These are phyloP conservation scores for Tephrocybe rancida DNA, from an alignment of 768 basidiomycete genomes.

Conservation along the genomic window DNA sequence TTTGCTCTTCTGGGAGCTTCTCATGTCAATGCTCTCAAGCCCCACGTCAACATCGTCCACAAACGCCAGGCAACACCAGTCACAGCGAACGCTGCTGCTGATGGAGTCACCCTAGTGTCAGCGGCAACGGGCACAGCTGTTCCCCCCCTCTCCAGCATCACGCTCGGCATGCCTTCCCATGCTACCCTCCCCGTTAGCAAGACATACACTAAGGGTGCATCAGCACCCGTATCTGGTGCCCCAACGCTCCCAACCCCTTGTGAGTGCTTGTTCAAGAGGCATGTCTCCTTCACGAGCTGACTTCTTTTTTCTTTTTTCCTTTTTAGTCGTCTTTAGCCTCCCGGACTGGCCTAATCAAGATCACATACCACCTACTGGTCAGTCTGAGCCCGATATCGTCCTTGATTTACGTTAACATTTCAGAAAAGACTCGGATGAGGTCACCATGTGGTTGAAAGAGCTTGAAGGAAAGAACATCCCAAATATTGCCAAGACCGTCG, in stretches of 20 bases:
- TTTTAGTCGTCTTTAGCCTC: slow-evolving; percentile 25
- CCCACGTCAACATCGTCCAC: slow-evolving; percentile 28
- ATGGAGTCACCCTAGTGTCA: slow-evolving; percentile 43
- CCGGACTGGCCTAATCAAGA: slow-evolving; percentile 68
- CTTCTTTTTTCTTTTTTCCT: not conserved
- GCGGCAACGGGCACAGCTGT: slow-evolving; percentile 49
- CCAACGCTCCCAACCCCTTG: slow-evolving; percentile 68
- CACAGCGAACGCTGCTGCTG: slow-evolving; percentile 22
- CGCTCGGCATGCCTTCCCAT: slow-evolving; percentile 62
- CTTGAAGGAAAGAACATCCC: slow-evolving; percentile 75
- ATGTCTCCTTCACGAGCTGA: not conserved
- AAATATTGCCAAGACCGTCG: slow-evolving; percentile 55
- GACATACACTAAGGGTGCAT: slow-evolving; percentile 61
- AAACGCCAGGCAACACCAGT: too few species aligned
- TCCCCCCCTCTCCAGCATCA: slow-evolving; percentile 61
- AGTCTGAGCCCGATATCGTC: slow-evolving; percentile 11
- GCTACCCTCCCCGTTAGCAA: slow-evolving; percentile 49
- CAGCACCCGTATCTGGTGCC: slow-evolving; percentile 64
- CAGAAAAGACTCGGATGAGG: slow-evolving; percentile 54
- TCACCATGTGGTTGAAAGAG: slow-evolving; percentile 77
- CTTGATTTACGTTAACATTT: not conserved
- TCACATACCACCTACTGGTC: slow-evolving; percentile 59
- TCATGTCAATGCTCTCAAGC: slow-evolving; percentile 25
- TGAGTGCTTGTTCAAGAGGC: slow-evolving; percentile 32
- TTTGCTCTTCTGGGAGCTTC: slow-evolving; percentile 19